A percentile compares a stretch with the other conserved stretches of the same genome.
Conservation (phyloP, 352 stramenopile genomes). For the Phytophthora fragariaefolia region DNA sequence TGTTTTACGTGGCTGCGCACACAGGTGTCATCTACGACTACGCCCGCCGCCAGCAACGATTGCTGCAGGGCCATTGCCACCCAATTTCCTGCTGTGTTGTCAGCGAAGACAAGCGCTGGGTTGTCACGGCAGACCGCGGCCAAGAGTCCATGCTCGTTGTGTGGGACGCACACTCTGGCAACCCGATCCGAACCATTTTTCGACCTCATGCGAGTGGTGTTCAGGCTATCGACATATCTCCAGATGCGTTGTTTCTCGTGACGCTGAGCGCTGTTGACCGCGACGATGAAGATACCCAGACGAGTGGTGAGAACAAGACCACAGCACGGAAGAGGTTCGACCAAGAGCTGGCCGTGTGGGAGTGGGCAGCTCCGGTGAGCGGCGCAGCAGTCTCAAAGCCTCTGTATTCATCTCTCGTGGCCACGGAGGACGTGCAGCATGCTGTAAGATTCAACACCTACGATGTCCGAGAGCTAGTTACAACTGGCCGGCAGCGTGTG, state of each 20-base stretch:
- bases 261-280: constrained; percentile 71
- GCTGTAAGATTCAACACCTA: constrained; percentile 91
- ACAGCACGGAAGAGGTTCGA: constrained; percentile 39
- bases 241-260: constrained; percentile 89
- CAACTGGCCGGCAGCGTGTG: constrained; percentile 84
- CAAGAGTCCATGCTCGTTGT: constrained; percentile 92
- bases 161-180: constrained; percentile 85
- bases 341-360: constrained; percentile 90
- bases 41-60: constrained; percentile 76
- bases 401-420: constrained; percentile 72
- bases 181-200: constrained; percentile 93
- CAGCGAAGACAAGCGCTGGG: constrained; percentile 93
- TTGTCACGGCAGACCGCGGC: constrained; percentile 91
- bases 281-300: constrained; percentile 4
- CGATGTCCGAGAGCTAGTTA: constrained; percentile 90
- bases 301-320: constrained; percentile 27
- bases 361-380: constrained; percentile 71
- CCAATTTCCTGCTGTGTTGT: constrained; percentile 90
- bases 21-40: constrained; percentile 95
- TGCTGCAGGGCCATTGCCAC: constrained; percentile 93
- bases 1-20: constrained; percentile 94
- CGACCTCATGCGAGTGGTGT: constrained; percentile 84
- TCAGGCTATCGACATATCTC: constrained; percentile 89
- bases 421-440: constrained; percentile 78
- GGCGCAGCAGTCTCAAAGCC: constrained; percentile 38